Percentiles rank a stretch among this genome's conserved stretches.
Evolutionary conservation across 768 basidiomycete genomes (phyloP).

Genomic region (Psilocybe cyanescens): DNA sequence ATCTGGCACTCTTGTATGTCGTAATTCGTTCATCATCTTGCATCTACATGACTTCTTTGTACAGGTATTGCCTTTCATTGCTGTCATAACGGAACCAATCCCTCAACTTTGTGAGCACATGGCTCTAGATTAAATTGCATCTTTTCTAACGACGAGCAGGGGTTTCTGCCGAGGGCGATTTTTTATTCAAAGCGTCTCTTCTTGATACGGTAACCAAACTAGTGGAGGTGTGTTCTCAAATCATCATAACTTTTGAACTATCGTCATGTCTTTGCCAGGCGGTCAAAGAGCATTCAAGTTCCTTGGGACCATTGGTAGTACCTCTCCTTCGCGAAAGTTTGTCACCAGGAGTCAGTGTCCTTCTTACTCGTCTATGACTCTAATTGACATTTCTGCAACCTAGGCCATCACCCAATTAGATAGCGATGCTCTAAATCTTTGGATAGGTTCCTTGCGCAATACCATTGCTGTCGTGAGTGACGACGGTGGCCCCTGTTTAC

Average conservation of each 20-base stretch:
- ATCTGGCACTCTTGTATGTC: constrained; percentile 42
- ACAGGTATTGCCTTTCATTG: constrained; percentile 71
- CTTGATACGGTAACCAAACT: constrained; percentile 73
- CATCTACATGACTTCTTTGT: constrained; percentile 2
- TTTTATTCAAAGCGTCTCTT: constrained; percentile 71
- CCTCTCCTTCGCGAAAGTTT: constrained; percentile 71
- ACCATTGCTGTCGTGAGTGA: constrained; percentile 52
- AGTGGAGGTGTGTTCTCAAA: constrained; percentile 51
- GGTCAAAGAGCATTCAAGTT: constrained; percentile 60
- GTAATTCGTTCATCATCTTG: background rate
- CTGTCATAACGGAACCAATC: constrained; percentile 63
- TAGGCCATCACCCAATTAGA: constrained; percentile 76
- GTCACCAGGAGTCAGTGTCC: constrained; percentile 50
- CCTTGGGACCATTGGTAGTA: constrained; percentile 57
- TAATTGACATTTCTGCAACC: background rate
- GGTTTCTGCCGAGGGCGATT: constrained; percentile 68
- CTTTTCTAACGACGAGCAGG: constrained; percentile 44
- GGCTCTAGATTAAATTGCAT: background rate
- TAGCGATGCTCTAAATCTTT: constrained; percentile 76
- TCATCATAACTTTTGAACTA: background rate
- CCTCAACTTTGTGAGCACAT: constrained; percentile 67
- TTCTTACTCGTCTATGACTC: background rate
- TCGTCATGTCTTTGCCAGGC: constrained; percentile 49
- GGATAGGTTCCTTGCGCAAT: constrained; percentile 74
- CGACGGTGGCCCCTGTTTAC: constrained; percentile 53